Conservation (phyloP, 2,329 filamentous ascomycete genomes). For the Apiospora koreana region DNA sequence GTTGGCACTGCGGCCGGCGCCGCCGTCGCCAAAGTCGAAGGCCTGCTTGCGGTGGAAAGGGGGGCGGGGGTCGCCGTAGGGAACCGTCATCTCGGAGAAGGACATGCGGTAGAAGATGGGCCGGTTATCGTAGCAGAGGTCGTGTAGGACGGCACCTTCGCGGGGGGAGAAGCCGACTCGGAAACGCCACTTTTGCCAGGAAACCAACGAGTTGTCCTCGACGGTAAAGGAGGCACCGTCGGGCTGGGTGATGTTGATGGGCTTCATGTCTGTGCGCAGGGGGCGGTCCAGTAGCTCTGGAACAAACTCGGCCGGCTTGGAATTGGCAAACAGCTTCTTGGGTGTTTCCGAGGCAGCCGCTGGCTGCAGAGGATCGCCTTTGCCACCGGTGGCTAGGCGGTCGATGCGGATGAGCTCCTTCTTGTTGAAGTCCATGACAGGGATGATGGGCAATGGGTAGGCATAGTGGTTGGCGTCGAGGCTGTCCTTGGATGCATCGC, state of each 20-base stretch:
- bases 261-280: constrained; percentile 59
- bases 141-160: constrained; percentile 63
- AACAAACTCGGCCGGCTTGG: constrained; percentile 45
- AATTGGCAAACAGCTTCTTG: constrained; percentile 47
- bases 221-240: constrained; percentile 35
- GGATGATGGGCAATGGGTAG: constrained; percentile 60
- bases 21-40: constrained; percentile 69
- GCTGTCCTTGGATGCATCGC: constrained; percentile 42
- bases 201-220: constrained; percentile 29
- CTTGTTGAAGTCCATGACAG: constrained; percentile 59
- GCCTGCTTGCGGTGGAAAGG: constrained; percentile 68
- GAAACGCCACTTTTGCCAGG: constrained; percentile 55
- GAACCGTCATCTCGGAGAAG: constrained; percentile 63
- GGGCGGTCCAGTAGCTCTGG: constrained; percentile 52
- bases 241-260: constrained; percentile 70
- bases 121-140: constrained; percentile 60
- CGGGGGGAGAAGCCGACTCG: constrained; percentile 62
- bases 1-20: constrained; percentile 64
- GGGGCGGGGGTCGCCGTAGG: constrained; percentile 62
- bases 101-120: constrained; percentile 60
- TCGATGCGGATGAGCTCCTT: constrained; percentile 58
- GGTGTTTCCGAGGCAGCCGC: constrained; percentile 37
- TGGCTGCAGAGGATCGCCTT: constrained; percentile 43
- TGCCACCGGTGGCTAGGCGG: constrained; percentile 51
- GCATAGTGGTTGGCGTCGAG: constrained; percentile 63